A percentile compares a stretch with the other conserved stretches of the same genome.
These are phyloP conservation scores for Epichloe gansuensis DNA, from an alignment of 2,329 filamentous ascomycete genomes.

Conservation along the genomic window DNA sequence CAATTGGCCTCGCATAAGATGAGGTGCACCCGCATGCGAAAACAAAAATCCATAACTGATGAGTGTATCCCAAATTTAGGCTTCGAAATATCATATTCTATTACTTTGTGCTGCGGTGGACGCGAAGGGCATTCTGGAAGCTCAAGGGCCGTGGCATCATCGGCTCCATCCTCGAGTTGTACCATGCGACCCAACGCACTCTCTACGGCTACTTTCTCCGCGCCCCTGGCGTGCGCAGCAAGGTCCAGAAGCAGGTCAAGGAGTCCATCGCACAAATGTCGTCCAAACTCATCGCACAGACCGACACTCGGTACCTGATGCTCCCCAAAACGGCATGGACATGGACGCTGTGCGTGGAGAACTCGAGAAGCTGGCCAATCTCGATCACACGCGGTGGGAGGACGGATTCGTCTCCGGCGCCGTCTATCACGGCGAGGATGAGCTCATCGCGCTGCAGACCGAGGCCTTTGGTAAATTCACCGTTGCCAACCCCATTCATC, in stretches of 20 bases:
- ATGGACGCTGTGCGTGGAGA: constrained; percentile 69
- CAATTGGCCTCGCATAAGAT: neutral
- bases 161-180: constrained; percentile 65
- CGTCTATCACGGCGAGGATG: constrained; percentile 87
- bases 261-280: constrained; percentile 73
- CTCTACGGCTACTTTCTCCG: constrained; percentile 78
- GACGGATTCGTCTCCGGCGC: constrained; percentile 89
- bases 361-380: constrained; percentile 62
- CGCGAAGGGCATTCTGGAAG: constrained; percentile 69
- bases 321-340: constrained; percentile 78
- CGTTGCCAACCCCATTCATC: constrained; percentile 92
- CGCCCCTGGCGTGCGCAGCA: constrained; percentile 71
- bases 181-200: constrained; percentile 56
- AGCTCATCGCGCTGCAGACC: constrained; percentile 71
- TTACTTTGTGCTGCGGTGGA: constrained; percentile 75
- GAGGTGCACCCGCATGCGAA: neutral
- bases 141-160: constrained; percentile 80
- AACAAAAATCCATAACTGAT: neutral
- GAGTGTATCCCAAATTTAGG: constrained; percentile 20
- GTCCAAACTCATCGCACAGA: constrained; percentile 66
- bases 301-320: constrained; percentile 58
- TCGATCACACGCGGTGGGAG: constrained; percentile 96
- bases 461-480: constrained; percentile 92
- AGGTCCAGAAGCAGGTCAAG: constrained; percentile 74
- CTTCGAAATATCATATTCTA: constrained; percentile 81